A percentile compares a stretch with the other conserved stretches of the same genome.
phyloP scores from a whole-genome alignment of 2,329 filamentous ascomycete genomes.

The Apiospora rasikravindrae region DNA sequence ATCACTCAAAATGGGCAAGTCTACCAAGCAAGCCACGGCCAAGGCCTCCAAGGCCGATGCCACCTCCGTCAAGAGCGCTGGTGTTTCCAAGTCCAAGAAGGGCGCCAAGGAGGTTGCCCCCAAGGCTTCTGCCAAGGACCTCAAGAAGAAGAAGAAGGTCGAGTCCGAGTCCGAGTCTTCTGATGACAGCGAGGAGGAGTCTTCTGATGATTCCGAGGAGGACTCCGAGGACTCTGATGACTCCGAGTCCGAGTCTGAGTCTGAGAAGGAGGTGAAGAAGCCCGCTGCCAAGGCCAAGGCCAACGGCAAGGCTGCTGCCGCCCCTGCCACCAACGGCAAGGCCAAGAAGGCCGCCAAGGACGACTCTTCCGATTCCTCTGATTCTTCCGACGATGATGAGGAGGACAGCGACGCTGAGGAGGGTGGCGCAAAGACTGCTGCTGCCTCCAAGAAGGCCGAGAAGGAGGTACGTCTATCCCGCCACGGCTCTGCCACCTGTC shows the following conservation, averaged over 20 bases:
- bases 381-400: conserved; percentile 38
- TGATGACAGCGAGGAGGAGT: conserved; percentile 30
- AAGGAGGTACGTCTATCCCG: conserved; percentile 26
- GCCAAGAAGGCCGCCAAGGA: conserved; percentile 37
- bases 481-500: background rate
- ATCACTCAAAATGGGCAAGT: conserved; percentile 65
- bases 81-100: conserved; percentile 73
- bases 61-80: conserved; percentile 66
- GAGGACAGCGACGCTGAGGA: conserved; percentile 32
- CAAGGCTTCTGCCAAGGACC: conserved; percentile 50
- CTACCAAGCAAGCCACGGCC: conserved; percentile 63
- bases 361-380: conserved; percentile 43
- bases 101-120: conserved; percentile 63
- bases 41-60: conserved; percentile 51
- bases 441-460: conserved; percentile 31
- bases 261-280: conserved; percentile 39
- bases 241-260: conserved; percentile 37
- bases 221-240: conserved; percentile 41
- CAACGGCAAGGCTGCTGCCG: conserved; percentile 35
- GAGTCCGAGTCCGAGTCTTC: conserved; percentile 45
- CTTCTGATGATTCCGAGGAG: conserved; percentile 37
- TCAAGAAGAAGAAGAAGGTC: conserved; percentile 44
- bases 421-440: conserved; percentile 33
- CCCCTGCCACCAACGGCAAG: conserved; percentile 39
- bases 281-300: conserved; percentile 36